Base-by-base conservation (phyloP, 2,329 filamentous ascomycete genomes). In the Nemania sp. region DNA sequence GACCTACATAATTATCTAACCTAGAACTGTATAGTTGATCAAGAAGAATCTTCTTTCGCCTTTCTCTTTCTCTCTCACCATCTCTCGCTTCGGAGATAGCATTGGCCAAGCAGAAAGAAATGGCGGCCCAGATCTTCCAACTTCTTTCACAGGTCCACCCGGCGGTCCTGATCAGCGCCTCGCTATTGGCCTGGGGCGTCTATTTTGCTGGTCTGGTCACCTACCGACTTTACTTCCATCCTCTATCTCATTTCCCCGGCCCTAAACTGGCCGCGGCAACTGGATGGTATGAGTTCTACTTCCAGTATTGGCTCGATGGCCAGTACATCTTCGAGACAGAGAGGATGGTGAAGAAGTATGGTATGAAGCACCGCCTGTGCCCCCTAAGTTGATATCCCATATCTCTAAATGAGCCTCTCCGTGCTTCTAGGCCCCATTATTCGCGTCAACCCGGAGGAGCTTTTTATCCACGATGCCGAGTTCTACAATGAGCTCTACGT, bases 311-410 rank as follows among this genome's bases (percentile, higher is more conserved):
- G 62, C 62, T 65, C 24, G 24, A 71, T 4, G 73, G 73, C 35
- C 65, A 62, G 54, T 79, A 78, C 51, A 73, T 76, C 10, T 76
- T 72, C 54, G 70, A 75, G 47, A 77, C 78, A 29, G 69, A 76
- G 43, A 69, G 72, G 15, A 78, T 80, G 75, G 77, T 80, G 67
- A 58, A 77, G 54, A 70, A 74, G 71, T 79, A 81, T 55, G 79
- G 80, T 75, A 64, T 24, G 51, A 18, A 57, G 10, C 26, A 22
- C 20, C 20, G 32, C 41, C 18, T 7, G 18, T 15, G 38, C 38
- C 38, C 41, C n/a, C 18, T 1, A 45, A 22, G 20, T 3, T 26
- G 1, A 1, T 13, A 43, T 29, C 18, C n/a, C 6, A 13, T 53
- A 47, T 38, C 13, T 53, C 35, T 52, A 35, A 45, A 38, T 35